Evolutionary conservation across 164 flowering plant species (phyloP).

Genomic region (Berberis thunbergii): DNA sequence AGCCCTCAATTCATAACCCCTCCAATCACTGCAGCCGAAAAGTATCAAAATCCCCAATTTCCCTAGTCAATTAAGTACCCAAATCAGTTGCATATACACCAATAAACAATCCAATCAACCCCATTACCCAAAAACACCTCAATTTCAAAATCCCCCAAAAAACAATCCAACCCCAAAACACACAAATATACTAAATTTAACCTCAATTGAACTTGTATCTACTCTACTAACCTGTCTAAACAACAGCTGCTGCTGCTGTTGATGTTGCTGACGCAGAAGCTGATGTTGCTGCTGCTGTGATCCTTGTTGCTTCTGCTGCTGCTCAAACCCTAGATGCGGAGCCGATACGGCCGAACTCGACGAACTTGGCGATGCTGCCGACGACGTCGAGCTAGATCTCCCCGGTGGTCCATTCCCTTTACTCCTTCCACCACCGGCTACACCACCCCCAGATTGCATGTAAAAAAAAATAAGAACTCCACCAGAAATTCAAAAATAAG

Average conservation of each 20-base stretch:
- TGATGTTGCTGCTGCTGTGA: constrained; percentile 10
- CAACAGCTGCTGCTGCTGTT: constrained; percentile 17
- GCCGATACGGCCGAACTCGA: constrained; percentile 75
- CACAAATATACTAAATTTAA: neutral
- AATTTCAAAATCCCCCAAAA: no score
- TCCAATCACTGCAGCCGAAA: no score
- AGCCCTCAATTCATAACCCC: no score
- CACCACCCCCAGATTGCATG: constrained; percentile 68
- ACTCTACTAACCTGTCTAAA: constrained; percentile 20
- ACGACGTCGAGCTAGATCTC: constrained; percentile 31
- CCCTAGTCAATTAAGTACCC: no score
- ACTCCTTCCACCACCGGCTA: constrained; percentile 22
- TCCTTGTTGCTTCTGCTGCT: constrained; percentile 52
- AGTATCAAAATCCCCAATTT: no score
- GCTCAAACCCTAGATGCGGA: constrained; percentile 55
- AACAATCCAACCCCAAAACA: neutral
- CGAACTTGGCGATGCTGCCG: constrained; percentile 71
- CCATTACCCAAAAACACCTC: no score
- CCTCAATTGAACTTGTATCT: neutral
- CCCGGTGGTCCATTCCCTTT: constrained; percentile 43
- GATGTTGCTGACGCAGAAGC: constrained; percentile 15
- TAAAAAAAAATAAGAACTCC: constrained; percentile 6
- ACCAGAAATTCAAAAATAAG: constrained; percentile 2
- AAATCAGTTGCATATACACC: neutral
- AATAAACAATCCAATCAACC: no score